Conservation (phyloP, 345 rosid genomes). For the Leavenworthia alabamica region DNA sequence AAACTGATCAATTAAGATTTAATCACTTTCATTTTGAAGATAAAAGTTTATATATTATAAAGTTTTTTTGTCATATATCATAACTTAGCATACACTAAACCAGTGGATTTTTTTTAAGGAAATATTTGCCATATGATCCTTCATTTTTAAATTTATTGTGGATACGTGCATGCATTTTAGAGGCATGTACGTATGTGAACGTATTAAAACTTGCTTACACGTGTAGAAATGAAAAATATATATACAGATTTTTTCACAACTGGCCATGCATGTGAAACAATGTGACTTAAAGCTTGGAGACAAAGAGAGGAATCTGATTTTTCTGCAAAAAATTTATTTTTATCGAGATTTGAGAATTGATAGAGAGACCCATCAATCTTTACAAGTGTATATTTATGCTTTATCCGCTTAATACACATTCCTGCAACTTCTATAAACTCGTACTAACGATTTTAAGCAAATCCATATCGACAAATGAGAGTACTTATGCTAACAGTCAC, state of each 20-base stretch:
- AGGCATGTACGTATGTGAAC: neutral
- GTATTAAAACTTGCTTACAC: neutral
- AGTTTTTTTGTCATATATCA: neutral
- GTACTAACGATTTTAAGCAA: neutral
- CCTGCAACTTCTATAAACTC: neutral
- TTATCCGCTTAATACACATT: neutral
- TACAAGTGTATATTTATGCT: neutral
- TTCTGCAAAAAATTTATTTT: slow-evolving; percentile 9
- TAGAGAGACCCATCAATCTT: slow-evolving; percentile 5
- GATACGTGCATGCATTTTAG: neutral
- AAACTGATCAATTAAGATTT: slow-evolving; percentile 12
- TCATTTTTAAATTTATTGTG: neutral
- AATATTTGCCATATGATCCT: neutral
- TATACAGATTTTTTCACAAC: neutral
- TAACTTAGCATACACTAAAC: neutral
- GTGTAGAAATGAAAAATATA: neutral
- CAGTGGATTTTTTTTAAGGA: neutral
- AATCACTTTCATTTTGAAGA: slow-evolving; percentile 17
- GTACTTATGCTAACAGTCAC: neutral
- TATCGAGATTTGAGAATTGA: slow-evolving; percentile 7
- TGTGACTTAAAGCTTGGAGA: slow-evolving; percentile 21
- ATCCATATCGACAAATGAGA: neutral
- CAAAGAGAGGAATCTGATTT: slow-evolving; percentile 19
- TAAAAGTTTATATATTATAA: slow-evolving; percentile 6
- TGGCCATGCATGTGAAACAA: slow-evolving; percentile 26